A percentile compares a stretch with the other conserved stretches of the same genome.
Conservation (phyloP, 768 basidiomycete species). For the Leucocoprinus birnbaumii region DNA sequence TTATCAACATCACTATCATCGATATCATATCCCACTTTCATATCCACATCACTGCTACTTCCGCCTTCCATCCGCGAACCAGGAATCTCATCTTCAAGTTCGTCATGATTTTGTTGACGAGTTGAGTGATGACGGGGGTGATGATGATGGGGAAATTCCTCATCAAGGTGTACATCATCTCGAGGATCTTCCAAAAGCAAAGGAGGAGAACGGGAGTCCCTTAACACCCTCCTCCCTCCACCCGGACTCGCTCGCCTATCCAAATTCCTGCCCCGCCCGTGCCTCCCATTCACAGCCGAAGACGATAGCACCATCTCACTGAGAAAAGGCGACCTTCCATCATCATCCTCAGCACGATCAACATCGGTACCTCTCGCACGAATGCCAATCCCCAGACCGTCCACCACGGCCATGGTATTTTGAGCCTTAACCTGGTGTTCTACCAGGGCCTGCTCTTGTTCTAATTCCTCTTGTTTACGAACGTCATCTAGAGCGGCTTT, state of each 20-base stretch:
- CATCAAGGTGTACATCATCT: not conserved
- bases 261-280: not conserved
- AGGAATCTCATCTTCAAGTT: not conserved
- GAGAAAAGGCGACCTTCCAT: conserved; percentile 11
- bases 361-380: conserved; percentile 1
- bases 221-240: not conserved
- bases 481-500: conserved; percentile 14
- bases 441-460: not conserved
- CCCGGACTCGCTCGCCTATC: not conserved
- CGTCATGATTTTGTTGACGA: not conserved
- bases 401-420: not conserved
- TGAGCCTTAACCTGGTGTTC: not conserved
- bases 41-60: conserved; percentile 4
- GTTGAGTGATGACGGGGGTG: not conserved
- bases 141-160: not conserved
- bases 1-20: not conserved
- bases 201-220: not conserved
- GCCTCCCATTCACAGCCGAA: not conserved
- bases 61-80: not conserved
- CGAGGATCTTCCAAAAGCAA: not conserved
- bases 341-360: conserved; percentile 3
- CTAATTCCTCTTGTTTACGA: not conserved
- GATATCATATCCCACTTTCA: not conserved
- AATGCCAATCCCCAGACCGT: not conserved
- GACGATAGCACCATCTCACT: conserved; percentile 5